Evolutionary conservation across 2,329 filamentous ascomycete genomes (phyloP).

Genomic region (Beauveria medogensis): DNA sequence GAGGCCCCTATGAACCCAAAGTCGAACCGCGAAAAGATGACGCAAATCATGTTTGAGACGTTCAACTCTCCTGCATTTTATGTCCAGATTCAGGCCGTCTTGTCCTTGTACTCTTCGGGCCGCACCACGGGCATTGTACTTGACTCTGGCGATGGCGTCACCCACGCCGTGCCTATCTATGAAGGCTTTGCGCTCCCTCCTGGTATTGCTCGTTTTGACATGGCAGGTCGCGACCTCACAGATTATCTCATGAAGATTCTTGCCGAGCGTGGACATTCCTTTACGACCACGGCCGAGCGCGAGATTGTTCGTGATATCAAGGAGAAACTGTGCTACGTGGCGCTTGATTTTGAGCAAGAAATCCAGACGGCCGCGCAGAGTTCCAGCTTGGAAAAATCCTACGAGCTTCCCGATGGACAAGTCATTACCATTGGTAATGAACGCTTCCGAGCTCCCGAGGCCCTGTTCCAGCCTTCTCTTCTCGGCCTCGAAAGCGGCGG

Average conservation of each 20-base stretch:
- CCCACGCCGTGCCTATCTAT: constrained; percentile 99
- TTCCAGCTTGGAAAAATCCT: constrained; percentile 98
- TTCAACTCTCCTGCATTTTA: constrained; percentile 99
- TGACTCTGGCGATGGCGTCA: constrained; percentile 99
- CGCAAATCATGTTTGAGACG: constrained; percentile 99
- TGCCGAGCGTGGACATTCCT: constrained; percentile 97
- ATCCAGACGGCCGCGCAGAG: constrained; percentile 99
- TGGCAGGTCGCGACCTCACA: constrained; percentile 99
- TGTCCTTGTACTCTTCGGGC: constrained; percentile 98
- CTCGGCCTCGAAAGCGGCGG: constrained; percentile 96
- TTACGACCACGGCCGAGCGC: constrained; percentile 99
- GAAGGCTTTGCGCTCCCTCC: constrained; percentile 99
- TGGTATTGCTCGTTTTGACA: constrained; percentile 99
- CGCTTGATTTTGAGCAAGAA: constrained; percentile 99
- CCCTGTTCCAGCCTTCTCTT: constrained; percentile 98
- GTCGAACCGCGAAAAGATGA: constrained; percentile 99
- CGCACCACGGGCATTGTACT: constrained; percentile 99
- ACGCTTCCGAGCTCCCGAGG: constrained; percentile 99
- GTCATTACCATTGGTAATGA: constrained; percentile 99
- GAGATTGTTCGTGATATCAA: constrained; percentile 99
- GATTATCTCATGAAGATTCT: constrained; percentile 99
- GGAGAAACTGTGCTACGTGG: constrained; percentile 99
- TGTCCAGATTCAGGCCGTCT: constrained; percentile 99
- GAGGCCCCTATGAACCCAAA: constrained; percentile 99
- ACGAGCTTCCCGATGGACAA: constrained; percentile 98